Conservation (phyloP, 139 green algal species). For the Chlamydomonas sphaeroides region DNA sequence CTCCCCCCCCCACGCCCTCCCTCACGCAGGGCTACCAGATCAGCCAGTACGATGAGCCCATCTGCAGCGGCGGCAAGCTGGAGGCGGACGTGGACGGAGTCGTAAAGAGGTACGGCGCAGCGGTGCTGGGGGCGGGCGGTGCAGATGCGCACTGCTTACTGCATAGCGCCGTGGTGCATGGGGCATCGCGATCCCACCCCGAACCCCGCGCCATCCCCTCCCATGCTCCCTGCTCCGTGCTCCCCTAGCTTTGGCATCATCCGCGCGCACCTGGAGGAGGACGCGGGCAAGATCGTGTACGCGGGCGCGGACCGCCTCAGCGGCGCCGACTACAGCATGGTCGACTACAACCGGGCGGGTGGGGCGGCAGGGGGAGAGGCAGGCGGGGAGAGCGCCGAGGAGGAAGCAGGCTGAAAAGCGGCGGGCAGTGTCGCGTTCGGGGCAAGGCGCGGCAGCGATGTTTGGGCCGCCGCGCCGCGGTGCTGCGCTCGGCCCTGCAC, state of each 20-base stretch:
- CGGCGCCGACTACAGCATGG: slow-evolving; percentile 72
- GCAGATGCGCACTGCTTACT: no score
- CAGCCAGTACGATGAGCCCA: slow-evolving; percentile 92
- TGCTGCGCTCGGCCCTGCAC: background rate
- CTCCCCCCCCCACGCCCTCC: no score
- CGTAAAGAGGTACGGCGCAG: slow-evolving; percentile 50
- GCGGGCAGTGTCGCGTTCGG: no score
- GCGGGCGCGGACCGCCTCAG: slow-evolving; percentile 73
- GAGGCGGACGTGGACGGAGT: slow-evolving; percentile 62
- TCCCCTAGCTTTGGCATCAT: slow-evolving; percentile 60
- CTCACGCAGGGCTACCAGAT: slow-evolving; percentile 91
- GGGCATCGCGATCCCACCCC: no score
- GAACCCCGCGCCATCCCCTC: no score
- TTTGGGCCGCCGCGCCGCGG: no score
- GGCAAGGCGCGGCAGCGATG: no score
- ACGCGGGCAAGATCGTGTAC: slow-evolving; percentile 95
- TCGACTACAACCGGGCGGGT: slow-evolving; percentile 95
- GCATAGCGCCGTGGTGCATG: no score
- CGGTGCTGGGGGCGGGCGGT: no score
- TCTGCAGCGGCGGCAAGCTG: slow-evolving; percentile 74
- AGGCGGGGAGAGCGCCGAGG: background rate
- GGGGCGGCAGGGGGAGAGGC: background rate
- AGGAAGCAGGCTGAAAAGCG: background rate
- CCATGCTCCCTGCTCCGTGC: background rate
- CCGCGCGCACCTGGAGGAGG: slow-evolving; percentile 95